These are phyloP conservation scores for Verticillium nubilum DNA, from an alignment of 2,329 filamentous ascomycete species.

Conservation along the genomic window DNA sequence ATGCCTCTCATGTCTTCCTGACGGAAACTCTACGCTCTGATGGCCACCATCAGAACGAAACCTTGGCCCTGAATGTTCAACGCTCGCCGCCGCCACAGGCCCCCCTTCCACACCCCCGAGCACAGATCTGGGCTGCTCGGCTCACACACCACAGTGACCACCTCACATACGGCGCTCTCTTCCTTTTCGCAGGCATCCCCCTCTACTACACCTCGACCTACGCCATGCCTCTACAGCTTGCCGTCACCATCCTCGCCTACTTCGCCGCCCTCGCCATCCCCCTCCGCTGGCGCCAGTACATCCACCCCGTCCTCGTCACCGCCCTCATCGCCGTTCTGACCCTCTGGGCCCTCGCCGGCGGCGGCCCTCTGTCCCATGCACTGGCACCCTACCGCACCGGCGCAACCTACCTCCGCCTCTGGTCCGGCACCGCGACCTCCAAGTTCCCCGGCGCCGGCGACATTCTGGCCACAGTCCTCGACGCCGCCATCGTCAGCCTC, in stretches of 20 bases:
- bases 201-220: conserved; percentile 49
- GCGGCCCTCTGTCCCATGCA: conserved; percentile 31
- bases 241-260: conserved; percentile 46
- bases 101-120: conserved; percentile 36
- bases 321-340: conserved; percentile 46
- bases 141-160: conserved; percentile 40
- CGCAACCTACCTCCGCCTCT: conserved; percentile 46
- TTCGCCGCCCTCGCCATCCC: conserved; percentile 44
- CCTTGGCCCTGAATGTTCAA: not conserved
- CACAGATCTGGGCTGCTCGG: conserved; percentile 43
- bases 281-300: conserved; percentile 39
- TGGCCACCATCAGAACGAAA: not conserved
- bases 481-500: conserved; percentile 53
- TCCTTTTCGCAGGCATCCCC: conserved; percentile 47
- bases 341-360: conserved; percentile 46
- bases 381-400: conserved; percentile 46
- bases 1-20: conserved; percentile 16
- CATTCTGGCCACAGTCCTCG: conserved; percentile 47
- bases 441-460: conserved; percentile 50
- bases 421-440: conserved; percentile 27
- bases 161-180: conserved; percentile 35
- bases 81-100: conserved; percentile 27
- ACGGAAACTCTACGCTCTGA: conserved; percentile 10
- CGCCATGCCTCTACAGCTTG: conserved; percentile 40
- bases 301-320: conserved; percentile 54